Evolutionary conservation across 2,329 filamentous ascomycete genomes (phyloP), one percentile per base, ranked within the genome.

Genomic region (Epichloe amarillans): DNA sequence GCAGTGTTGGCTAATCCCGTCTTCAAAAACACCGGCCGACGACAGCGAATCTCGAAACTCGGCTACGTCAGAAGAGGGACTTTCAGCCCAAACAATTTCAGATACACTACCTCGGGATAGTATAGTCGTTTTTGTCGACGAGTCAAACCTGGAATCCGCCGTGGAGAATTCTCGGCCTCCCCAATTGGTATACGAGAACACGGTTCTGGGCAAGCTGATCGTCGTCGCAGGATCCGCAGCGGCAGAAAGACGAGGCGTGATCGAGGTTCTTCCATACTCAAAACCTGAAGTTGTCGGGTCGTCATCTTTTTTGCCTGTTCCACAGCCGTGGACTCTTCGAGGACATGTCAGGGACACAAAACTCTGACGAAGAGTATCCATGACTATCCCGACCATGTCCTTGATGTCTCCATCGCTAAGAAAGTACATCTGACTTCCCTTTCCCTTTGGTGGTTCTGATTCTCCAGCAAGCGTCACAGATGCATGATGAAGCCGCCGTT

Each of bases 171-270:
- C n/a, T 26, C 33, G 12, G 17, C 23, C 42, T 14, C 41, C 39
- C 48, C 46, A 50, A 5, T 49, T 46, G 3, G 52, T 50, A 12
- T 53, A 57, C 6, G 65, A 53, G 35, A 66, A 66, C 2, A 62
- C 60, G 11, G 64, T 61, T 37, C 53, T 57, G 5, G 66, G 64
- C 23, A 62, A 21, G 51, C 57, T 67, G 41, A 68, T 61, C 0
- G 65, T 69, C 1, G 62, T 67, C 4, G 62, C 62, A 43, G 66
- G 62, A 41, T 66, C 64, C 15, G 59, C 60, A 10, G 51, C 44
- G 6, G 54, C 56, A 5, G 57, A 55, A 17, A 55, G 54, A 8
- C 57, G 58, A 5, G 60, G 56, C 14, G 58, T 52, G 35, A 67
- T 65, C 0, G 57, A 51, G 11, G 58, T 58, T 14, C 43, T 50